These are phyloP conservation scores for Drosera spatulata DNA, from an alignment of 179 eudicot genomes.

Conservation along the genomic window DNA sequence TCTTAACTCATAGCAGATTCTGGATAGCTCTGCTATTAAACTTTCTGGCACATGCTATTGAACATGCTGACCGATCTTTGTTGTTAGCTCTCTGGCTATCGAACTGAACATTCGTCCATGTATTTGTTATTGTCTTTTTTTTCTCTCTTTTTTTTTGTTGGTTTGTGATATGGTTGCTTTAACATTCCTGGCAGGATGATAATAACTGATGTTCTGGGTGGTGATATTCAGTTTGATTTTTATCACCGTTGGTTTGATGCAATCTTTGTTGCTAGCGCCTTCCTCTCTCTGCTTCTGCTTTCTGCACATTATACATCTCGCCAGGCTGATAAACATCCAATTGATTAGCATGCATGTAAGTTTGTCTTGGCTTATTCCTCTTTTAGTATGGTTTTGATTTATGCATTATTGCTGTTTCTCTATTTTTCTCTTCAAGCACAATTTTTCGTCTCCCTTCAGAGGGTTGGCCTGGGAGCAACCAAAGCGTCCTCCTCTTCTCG, in stretches of 20 bases:
- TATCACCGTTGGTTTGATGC: slow-evolving; percentile 99
- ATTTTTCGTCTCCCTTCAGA: too few relatives aligned
- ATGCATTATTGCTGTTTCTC: too few relatives aligned
- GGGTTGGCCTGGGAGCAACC: too few relatives aligned
- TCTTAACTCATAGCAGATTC: too few relatives aligned
- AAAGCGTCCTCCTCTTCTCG: too few relatives aligned
- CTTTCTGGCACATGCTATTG: too few relatives aligned
- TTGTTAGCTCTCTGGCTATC: too few relatives aligned
- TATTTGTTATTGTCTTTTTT: background rate
- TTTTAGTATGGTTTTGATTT: background rate
- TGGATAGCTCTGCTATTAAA: too few relatives aligned
- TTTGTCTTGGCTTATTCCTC: background rate
- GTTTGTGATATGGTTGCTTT: background rate
- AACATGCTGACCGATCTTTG: too few relatives aligned
- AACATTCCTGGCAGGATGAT: slow-evolving; percentile 51
- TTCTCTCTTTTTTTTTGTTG: background rate
- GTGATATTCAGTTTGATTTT: slow-evolving; percentile 95
- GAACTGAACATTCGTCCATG: too few relatives aligned
- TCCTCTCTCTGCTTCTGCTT: slow-evolving; percentile 85
- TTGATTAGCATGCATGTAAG: slow-evolving; percentile 35
- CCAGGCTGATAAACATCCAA: slow-evolving; percentile 89
- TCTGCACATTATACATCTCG: slow-evolving; percentile 97
- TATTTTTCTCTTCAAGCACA: too few relatives aligned
- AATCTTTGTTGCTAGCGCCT: slow-evolving; percentile 95
- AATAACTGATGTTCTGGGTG: slow-evolving; percentile 92